Conservation (phyloP, 208 protist genomes). For the Tritrichomonas musculus region DNA sequence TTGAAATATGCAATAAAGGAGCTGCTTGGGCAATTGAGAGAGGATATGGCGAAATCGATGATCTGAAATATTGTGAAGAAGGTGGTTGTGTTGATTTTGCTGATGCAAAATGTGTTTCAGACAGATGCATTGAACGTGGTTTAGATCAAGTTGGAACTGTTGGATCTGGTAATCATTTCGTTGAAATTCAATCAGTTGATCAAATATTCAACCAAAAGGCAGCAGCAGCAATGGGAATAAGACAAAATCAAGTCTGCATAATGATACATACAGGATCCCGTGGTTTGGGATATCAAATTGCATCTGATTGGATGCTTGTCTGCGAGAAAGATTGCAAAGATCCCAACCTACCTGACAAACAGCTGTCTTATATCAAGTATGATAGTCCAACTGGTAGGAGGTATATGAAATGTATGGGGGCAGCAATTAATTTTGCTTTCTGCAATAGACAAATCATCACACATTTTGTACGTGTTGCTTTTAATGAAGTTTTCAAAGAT, state of each 20-base stretch:
- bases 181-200: constrained; percentile 60
- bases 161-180: constrained; percentile 74
- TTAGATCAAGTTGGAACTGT: constrained; percentile 63
- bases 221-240: constrained; percentile 66
- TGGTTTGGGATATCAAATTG: constrained; percentile 73
- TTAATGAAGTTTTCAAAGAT: constrained; percentile 52
- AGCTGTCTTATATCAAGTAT: constrained; percentile 67
- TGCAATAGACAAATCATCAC: constrained; percentile 70
- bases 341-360: constrained; percentile 65
- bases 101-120: constrained; percentile 57
- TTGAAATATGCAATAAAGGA: constrained; percentile 62
- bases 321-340: not conserved
- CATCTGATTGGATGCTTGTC: too few relatives aligned
- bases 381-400: constrained; percentile 58
- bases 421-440: constrained; percentile 72
- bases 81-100: constrained; percentile 58
- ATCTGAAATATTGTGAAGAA: constrained; percentile 71
- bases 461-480: constrained; percentile 57
- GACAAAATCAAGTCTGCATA: constrained; percentile 61
- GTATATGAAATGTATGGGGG: constrained; percentile 64
- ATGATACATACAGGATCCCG: constrained; percentile 71
- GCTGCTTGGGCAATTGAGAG: constrained; percentile 69
- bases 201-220: constrained; percentile 66
- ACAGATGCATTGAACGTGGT: constrained; percentile 67
- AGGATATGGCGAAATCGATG: constrained; percentile 68